Evolutionary conservation across 208 protist genomes (phyloP).

Genomic region (Acanthamoeba polyphaga): DNA sequence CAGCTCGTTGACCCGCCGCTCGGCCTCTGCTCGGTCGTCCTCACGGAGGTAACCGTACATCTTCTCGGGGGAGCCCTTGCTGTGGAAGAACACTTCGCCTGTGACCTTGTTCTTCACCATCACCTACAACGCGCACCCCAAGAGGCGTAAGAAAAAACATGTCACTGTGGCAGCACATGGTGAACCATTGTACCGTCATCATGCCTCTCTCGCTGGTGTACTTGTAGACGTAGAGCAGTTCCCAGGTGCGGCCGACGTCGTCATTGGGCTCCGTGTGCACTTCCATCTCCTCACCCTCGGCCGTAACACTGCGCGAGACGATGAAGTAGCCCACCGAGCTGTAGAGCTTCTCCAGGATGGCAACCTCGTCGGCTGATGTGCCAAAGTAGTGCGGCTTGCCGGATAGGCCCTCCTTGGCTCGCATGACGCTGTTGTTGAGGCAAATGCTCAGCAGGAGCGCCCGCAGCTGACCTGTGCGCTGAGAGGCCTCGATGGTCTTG

Average conservation of each 20-base stretch:
- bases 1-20: slow-evolving; percentile 25
- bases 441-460: slow-evolving; percentile 52
- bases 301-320: slow-evolving; percentile 46
- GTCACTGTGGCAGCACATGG: background rate
- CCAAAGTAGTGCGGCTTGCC: slow-evolving; percentile 62
- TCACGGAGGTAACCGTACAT: slow-evolving; percentile 57
- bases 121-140: background rate
- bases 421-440: slow-evolving; percentile 74
- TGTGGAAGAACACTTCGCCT: slow-evolving; percentile 67
- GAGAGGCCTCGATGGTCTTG: background rate
- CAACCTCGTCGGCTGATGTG: slow-evolving; percentile 74
- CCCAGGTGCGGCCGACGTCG: slow-evolving; percentile 7
- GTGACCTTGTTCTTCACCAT: slow-evolving; percentile 70
- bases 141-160: background rate
- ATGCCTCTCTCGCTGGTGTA: slow-evolving; percentile 77
- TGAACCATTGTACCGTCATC: slow-evolving; percentile 67
- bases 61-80: slow-evolving; percentile 75
- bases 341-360: slow-evolving; percentile 62
- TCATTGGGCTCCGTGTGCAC: slow-evolving; percentile 68
- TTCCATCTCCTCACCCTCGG: slow-evolving; percentile 69
- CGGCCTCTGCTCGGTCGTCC: slow-evolving; percentile 46
- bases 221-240: slow-evolving; percentile 72
- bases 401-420: slow-evolving; percentile 33
- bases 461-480: slow-evolving; percentile 13
- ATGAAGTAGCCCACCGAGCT: slow-evolving; percentile 69